phyloP scores from a whole-genome alignment of 768 basidiomycete species.

The Naganishia vaughanmartiniae region DNA sequence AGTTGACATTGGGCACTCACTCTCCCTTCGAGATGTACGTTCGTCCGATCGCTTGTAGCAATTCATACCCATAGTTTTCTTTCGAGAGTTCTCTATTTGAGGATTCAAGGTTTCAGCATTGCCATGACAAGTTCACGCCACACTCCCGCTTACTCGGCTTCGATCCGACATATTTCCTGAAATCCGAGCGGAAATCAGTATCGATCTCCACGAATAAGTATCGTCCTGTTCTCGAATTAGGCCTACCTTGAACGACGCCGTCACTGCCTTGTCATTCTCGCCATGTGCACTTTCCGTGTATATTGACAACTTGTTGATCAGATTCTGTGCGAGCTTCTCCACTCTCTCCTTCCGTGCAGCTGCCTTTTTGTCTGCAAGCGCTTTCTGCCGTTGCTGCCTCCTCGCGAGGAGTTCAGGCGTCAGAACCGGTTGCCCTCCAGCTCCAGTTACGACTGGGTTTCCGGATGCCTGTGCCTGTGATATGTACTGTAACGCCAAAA shows the following conservation, averaged over 20 bases:
- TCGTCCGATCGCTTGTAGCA: conserved; percentile 50
- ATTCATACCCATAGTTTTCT: conserved; percentile 52
- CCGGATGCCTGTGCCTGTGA: conserved; percentile 2
- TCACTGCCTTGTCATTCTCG: conserved; percentile 45
- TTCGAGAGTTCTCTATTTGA: conserved; percentile 44
- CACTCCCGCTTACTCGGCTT: conserved; percentile 38
- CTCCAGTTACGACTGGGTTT: conserved; percentile 36
- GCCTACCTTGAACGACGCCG: conserved; percentile 45
- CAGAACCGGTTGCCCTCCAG: conserved; percentile 43
- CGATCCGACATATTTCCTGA: conserved; percentile 48
- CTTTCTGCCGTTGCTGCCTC: conserved; percentile 41
- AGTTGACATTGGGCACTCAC: conserved; percentile 33
- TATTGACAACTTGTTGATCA: conserved; percentile 49
- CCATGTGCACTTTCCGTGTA: conserved; percentile 50
- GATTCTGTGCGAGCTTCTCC: conserved; percentile 47
- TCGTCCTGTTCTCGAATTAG: too few relatives aligned
- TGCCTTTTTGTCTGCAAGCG: conserved; percentile 42
- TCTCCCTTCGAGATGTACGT: conserved; percentile 49
- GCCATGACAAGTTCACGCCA: conserved; percentile 20
- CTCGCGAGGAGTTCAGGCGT: conserved; percentile 46
- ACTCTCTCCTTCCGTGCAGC: conserved; percentile 44
- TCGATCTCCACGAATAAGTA: too few relatives aligned
- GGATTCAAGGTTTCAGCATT: background rate
- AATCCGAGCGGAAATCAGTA: background rate
- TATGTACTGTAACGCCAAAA: background rate